These are phyloP conservation scores for Trichoderma sp. DNA, from an alignment of 2,329 filamentous ascomycete genomes.

Conservation along the genomic window DNA sequence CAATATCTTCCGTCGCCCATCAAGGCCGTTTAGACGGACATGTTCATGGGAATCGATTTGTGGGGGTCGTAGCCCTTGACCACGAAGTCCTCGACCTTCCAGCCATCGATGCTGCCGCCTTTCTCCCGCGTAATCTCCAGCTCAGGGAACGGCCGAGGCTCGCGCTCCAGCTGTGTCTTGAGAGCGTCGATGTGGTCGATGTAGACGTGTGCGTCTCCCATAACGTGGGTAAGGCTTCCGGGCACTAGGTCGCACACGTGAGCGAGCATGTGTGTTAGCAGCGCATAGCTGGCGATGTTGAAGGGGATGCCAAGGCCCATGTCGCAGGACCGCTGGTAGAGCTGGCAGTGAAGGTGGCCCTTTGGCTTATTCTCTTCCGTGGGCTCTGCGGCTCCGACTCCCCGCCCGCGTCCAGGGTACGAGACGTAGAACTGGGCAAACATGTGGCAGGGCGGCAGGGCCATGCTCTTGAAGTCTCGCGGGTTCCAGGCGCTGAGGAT, in stretches of 20 bases:
- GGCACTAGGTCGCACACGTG: constrained; percentile 81
- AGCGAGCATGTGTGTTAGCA: constrained; percentile 93
- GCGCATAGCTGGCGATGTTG: constrained; percentile 92
- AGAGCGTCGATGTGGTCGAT: constrained; percentile 88
- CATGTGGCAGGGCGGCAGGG: constrained; percentile 92
- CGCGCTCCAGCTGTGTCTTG: constrained; percentile 72
- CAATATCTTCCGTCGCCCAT: background rate
- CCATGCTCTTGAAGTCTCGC: constrained; percentile 80
- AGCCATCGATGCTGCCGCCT: constrained; percentile 80
- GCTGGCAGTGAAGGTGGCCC: constrained; percentile 77
- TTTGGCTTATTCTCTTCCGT: constrained; percentile 40
- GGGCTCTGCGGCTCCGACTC: constrained; percentile 11
- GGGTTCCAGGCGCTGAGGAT: constrained; percentile 96
- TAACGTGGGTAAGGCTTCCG: constrained; percentile 86
- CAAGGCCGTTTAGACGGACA: constrained; percentile 67
- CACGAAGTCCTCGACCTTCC: constrained; percentile 83
- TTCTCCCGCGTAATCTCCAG: constrained; percentile 68
- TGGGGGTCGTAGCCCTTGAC: constrained; percentile 88
- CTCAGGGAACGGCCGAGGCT: constrained; percentile 77
- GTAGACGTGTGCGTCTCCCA: constrained; percentile 99
- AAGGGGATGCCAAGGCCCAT: constrained; percentile 98
- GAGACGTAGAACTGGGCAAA: constrained; percentile 95
- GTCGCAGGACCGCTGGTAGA: constrained; percentile 94
- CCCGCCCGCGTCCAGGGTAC: constrained; percentile 49
- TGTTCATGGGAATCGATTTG: constrained; percentile 94